Percentiles rank a stretch among this genome's conserved stretches.
phyloP scores from a whole-genome alignment of 2,329 filamentous ascomycete species.

The Diplodia sapinea region DNA sequence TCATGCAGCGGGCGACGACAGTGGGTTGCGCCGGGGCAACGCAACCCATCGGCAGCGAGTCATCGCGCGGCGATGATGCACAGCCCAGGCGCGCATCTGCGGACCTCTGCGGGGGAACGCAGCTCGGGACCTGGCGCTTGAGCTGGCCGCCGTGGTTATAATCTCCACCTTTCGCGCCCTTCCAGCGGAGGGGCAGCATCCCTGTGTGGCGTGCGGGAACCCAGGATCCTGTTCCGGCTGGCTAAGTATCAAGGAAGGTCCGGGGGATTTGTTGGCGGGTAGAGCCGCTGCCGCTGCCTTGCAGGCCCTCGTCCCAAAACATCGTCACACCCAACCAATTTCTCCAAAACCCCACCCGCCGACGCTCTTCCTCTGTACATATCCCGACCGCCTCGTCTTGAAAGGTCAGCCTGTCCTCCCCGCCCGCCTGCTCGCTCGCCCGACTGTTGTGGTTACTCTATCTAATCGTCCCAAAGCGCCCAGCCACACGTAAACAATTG shows the following conservation, averaged over 20 bases:
- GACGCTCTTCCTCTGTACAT: constrained; percentile 4
- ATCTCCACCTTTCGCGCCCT: neutral
- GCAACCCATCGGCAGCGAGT: constrained; percentile 16
- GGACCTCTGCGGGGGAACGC: constrained; percentile 22
- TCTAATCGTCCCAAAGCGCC: neutral
- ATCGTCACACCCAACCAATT: constrained; percentile 17
- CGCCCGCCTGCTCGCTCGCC: neutral
- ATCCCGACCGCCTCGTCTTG: neutral
- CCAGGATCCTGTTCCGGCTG: constrained; percentile 13
- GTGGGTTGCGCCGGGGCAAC: constrained; percentile 4
- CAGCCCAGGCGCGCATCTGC: constrained; percentile 21
- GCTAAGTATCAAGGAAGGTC: neutral
- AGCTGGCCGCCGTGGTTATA: constrained; percentile 7
- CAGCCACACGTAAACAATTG: constrained; percentile 29
- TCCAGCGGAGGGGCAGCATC: constrained; percentile 4
- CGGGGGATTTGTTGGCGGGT: constrained; percentile 21
- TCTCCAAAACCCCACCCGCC: neutral
- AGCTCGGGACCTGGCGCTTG: neutral
- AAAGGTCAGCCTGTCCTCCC: neutral
- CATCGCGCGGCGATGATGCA: constrained; percentile 14
- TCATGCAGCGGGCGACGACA: constrained; percentile 26
- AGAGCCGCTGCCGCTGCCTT: constrained; percentile 26
- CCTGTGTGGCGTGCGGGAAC: constrained; percentile 2
- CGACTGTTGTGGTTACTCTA: neutral
- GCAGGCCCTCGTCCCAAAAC: constrained; percentile 17